Evolutionary conservation across 257 asterid genomes (phyloP).

Genomic region (Capsicum rhomboideum): DNA sequence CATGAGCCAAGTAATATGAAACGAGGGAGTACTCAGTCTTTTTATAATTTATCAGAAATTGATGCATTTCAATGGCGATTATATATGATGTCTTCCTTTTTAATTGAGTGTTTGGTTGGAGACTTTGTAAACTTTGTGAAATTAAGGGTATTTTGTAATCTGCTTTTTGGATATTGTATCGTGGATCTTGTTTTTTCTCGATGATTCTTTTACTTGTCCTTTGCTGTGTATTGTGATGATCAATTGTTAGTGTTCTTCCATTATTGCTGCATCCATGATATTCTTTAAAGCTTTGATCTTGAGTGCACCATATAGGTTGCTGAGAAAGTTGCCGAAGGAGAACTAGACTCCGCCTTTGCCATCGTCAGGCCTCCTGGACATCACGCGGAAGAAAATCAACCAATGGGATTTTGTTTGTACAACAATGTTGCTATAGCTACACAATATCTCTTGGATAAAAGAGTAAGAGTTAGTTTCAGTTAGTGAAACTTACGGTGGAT

Average conservation of each 20-base stretch:
- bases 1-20: not conserved
- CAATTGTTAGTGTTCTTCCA: not conserved
- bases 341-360: constrained; percentile 81
- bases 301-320: constrained; percentile 38
- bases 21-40: not conserved
- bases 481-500: not conserved
- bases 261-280: not conserved
- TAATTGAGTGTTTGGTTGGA: not conserved
- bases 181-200: not conserved
- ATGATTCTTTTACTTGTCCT: not conserved
- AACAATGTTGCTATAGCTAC: constrained; percentile 91
- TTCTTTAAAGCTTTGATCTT: not conserved
- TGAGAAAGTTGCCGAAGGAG: constrained; percentile 83
- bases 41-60: not conserved
- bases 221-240: not conserved
- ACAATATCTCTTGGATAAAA: constrained; percentile 61
- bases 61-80: not conserved
- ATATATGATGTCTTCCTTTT: not conserved
- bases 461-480: constrained; percentile 44
- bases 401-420: constrained; percentile 95
- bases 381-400: constrained; percentile 79
- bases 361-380: constrained; percentile 98
- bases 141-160: not conserved
- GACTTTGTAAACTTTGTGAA: not conserved
- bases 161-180: not conserved